Percentiles rank a stretch among this genome's conserved stretches.
phyloP scores from a whole-genome alignment of 2,329 filamentous ascomycete genomes.

The Aschersonia sp. region DNA sequence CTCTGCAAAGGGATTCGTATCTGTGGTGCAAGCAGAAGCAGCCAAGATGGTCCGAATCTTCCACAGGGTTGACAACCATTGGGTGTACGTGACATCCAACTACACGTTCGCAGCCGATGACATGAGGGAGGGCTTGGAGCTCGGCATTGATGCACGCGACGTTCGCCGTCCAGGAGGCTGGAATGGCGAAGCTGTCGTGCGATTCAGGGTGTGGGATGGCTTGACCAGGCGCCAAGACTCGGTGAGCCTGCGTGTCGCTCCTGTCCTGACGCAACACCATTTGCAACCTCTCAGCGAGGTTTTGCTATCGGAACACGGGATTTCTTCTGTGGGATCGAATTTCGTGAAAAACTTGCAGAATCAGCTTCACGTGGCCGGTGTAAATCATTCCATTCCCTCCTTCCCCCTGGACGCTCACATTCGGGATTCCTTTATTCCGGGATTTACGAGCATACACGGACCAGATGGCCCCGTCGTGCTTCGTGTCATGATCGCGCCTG shows the following conservation, averaged over 20 bases:
- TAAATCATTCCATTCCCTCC: background rate
- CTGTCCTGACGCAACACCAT: conserved; percentile 23
- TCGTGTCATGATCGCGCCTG: conserved; percentile 15
- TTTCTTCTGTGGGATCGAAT: background rate
- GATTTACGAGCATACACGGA: conserved; percentile 22
- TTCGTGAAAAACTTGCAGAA: background rate
- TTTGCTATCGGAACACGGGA: conserved; percentile 8
- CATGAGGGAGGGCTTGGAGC: conserved; percentile 14
- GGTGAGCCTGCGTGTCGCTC: conserved; percentile 19
- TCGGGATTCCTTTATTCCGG: conserved; percentile 24
- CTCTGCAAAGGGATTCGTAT: conserved; percentile 7
- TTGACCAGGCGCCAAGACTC: conserved; percentile 7
- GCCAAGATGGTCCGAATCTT: conserved; percentile 15
- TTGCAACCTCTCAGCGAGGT: conserved; percentile 14
- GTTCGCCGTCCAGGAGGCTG: conserved; percentile 9
- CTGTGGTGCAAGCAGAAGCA: conserved; percentile 1
- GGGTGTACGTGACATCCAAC: conserved; percentile 12
- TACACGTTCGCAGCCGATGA: conserved; percentile 13
- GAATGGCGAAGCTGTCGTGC: conserved; percentile 13
- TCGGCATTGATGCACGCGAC: conserved; percentile 21
- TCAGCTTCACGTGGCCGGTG: background rate
- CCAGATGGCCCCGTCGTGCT: conserved; percentile 16
- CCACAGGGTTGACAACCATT: conserved; percentile 7
- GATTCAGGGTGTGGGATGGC: conserved; percentile 14
- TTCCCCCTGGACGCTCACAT: background rate